Base-by-base conservation (phyloP, 1,284 basidiomycete species). In the Erythrobasidium hasegawianum region DNA sequence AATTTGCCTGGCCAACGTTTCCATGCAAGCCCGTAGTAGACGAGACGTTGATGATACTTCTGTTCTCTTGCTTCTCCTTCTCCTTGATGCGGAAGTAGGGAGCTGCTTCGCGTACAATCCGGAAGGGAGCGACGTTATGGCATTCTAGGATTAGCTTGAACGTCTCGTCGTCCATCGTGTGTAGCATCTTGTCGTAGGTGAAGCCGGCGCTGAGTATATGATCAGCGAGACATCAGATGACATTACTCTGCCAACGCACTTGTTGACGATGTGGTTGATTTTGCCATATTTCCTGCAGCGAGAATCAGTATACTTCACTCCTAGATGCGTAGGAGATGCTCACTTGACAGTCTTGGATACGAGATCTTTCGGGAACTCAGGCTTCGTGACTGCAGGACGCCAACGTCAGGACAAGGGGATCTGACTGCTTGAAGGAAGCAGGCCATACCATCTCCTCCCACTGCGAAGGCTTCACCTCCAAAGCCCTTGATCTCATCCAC, bases 261-360 rank as follows among this genome's bases (percentile, higher is more conserved):
- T 91, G 80, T 90, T 90, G 47, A 91, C 83, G 65, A 92, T 88
- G 76, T 90, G 89, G 76, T 90, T 89, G 61, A 90, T 85, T 75
- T 88, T 87, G 24, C 87, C 87, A 71, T 85, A 90, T 71, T 85
- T 84, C 68, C 87, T 89, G 72, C 49, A 68, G 60, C 61, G 1
- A 38, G 7, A 1, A 0, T 47, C 20, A 39, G 29, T 20, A 49
- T 13, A 14, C 10, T 26, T 33, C 20, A 1, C 38, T 2, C 41
- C 18, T 29, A 45, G 33, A 29, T 27, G n/a, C 69, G 11, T 27
- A 29, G 2, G 77, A 26, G n/a, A 29, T 2, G 76, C 86, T 72
- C 71, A 88, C 87, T 84, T 81, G 71, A 90, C 82, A 2, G 89
- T 89, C 4, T 86, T 87, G 57, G 86, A 84, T 41, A 92, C 81